A percentile compares a stretch with the other conserved stretches of the same genome.
phyloP scores from a whole-genome alignment of 73 alveolate species.

The Halteria grandinella region DNA sequence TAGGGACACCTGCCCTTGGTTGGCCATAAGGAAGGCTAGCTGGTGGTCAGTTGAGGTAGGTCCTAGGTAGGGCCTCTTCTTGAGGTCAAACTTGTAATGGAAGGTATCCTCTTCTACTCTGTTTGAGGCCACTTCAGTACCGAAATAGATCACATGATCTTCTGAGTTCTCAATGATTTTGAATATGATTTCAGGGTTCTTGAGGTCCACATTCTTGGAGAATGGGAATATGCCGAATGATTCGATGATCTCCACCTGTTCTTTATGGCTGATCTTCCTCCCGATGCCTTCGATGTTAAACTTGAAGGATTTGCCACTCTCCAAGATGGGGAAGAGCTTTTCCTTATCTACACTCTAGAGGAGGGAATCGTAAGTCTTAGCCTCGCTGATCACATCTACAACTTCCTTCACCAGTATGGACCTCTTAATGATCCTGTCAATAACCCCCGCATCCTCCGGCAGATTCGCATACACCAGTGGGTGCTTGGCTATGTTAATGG shows the following conservation, averaged over 20 bases:
- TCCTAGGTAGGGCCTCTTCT: constrained; percentile 94
- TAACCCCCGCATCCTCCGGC: constrained; percentile 59
- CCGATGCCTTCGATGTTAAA: constrained; percentile 83
- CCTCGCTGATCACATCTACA: constrained; percentile 32
- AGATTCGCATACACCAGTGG: constrained; percentile 74
- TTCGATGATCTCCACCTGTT: constrained; percentile 76
- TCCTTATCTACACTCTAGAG: constrained; percentile 46
- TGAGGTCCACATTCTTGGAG: constrained; percentile 78
- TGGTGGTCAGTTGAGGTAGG: constrained; percentile 97
- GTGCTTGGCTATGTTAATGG: constrained; percentile 34
- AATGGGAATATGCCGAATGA: constrained; percentile 79
- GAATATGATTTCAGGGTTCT: constrained; percentile 80
- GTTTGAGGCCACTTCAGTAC: constrained; percentile 87
- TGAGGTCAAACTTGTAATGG: constrained; percentile 87
- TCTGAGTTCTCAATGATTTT: background rate
- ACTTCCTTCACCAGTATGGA: constrained; percentile 68
- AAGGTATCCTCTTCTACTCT: constrained; percentile 75
- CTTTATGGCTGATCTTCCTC: constrained; percentile 68
- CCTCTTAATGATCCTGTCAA: constrained; percentile 51
- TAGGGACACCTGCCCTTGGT: constrained; percentile 88
- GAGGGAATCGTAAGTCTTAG: constrained; percentile 47
- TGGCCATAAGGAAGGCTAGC: constrained; percentile 96
- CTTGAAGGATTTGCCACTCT: constrained; percentile 64
- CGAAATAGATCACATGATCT: constrained; percentile 69
- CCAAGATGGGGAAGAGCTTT: constrained; percentile 12